These are phyloP conservation scores for Penicillium sp. DNA, from an alignment of 2,329 filamentous ascomycete genomes.

Conservation along the genomic window DNA sequence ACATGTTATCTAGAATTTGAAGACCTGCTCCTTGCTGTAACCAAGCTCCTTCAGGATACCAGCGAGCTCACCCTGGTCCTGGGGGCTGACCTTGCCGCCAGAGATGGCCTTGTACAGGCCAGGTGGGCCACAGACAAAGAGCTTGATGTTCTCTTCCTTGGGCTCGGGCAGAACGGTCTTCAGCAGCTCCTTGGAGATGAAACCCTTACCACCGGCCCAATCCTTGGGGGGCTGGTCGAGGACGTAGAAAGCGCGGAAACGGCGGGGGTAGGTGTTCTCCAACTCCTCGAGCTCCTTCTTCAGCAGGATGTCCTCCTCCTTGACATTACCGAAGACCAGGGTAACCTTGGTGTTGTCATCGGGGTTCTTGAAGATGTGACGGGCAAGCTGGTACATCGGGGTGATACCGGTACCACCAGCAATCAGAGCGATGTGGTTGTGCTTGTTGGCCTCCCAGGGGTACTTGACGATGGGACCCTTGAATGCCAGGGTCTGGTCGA, in stretches of 20 bases:
- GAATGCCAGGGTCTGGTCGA: constrained; percentile 81
- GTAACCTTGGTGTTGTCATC: constrained; percentile 97
- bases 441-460: constrained; percentile 85
- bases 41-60: constrained; percentile 83
- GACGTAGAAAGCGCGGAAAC: constrained; percentile 93
- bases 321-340: constrained; percentile 87
- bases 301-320: constrained; percentile 86
- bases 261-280: constrained; percentile 92
- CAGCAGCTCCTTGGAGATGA: constrained; percentile 84
- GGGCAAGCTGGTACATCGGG: constrained; percentile 93
- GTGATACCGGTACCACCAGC: constrained; percentile 97
- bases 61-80: constrained; percentile 86
- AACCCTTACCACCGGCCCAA: constrained; percentile 76
- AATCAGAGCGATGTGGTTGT: constrained; percentile 69
- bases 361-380: constrained; percentile 92
- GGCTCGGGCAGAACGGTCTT: constrained; percentile 95
- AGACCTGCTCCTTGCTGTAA: constrained; percentile 85
- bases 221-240: constrained; percentile 79
- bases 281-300: constrained; percentile 81
- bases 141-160: constrained; percentile 87
- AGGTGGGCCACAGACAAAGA: constrained; percentile 94
- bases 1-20: constrained; percentile 71
- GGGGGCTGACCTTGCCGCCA: constrained; percentile 85
- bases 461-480: constrained; percentile 98
- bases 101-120: constrained; percentile 91